Percentiles rank a stretch among this genome's conserved stretches.
These are phyloP conservation scores for Bipolaris victoriae DNA, from an alignment of 2,329 filamentous ascomycete genomes.

Conservation along the genomic window DNA sequence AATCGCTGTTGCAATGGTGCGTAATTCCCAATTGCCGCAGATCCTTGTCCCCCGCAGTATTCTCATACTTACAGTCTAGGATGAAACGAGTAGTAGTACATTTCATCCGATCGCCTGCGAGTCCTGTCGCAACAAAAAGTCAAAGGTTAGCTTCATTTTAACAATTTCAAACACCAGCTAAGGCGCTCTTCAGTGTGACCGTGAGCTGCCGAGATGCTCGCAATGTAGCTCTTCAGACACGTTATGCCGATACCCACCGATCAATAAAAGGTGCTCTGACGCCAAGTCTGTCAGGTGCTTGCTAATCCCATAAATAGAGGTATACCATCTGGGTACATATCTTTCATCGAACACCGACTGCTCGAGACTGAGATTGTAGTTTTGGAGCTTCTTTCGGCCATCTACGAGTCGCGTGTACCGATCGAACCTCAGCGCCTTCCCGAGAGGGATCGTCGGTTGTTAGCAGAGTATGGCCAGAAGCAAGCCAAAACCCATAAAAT, in stretches of 20 bases:
- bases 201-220: constrained; percentile 28
- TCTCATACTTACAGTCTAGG: constrained; percentile 5
- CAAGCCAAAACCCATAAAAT: constrained; percentile 28
- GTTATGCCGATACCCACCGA: constrained; percentile 26
- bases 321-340: constrained; percentile 32
- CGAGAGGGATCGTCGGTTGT: constrained; percentile 9
- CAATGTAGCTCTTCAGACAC: constrained; percentile 21
- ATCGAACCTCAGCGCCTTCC: constrained; percentile 16
- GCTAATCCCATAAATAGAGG: constrained; percentile 19
- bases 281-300: neutral
- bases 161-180: constrained; percentile 1
- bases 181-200: constrained; percentile 23
- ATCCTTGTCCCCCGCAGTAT: constrained; percentile 3
- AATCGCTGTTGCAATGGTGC: constrained; percentile 21
- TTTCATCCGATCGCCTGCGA: constrained; percentile 35
- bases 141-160: constrained; percentile 21
- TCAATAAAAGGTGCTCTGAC: constrained; percentile 27
- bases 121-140: constrained; percentile 35
- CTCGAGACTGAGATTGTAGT: constrained; percentile 29
- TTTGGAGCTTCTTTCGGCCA: constrained; percentile 24
- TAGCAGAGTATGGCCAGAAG: constrained; percentile 19
- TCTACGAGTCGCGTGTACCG: constrained; percentile 19
- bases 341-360: constrained; percentile 30
- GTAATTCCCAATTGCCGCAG: constrained; percentile 9
- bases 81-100: constrained; percentile 5